Conservation (phyloP, 2,329 filamentous ascomycete genomes). For the Venturia asperata region DNA sequence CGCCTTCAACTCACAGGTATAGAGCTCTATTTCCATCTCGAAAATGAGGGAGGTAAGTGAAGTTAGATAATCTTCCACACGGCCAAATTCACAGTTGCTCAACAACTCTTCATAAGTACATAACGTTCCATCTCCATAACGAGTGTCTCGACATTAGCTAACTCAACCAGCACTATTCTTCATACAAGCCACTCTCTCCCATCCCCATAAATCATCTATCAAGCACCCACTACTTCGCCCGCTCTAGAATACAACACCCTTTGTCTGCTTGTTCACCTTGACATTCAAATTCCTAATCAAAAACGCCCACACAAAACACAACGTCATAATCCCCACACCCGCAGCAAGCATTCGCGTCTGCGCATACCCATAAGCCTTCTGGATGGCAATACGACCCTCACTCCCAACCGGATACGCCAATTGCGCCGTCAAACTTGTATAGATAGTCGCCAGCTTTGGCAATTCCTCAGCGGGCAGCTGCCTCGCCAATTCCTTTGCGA, state of each 20-base stretch:
- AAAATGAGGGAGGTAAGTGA: too few species aligned
- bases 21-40: too few species aligned
- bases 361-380: slow-evolving; percentile 20
- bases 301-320: slow-evolving; percentile 16
- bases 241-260: slow-evolving; percentile 22
- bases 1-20: too few species aligned
- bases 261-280: slow-evolving; percentile 20
- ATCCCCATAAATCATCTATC: background rate
- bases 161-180: too few species aligned
- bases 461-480: background rate
- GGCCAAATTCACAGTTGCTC: too few species aligned
- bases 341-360: slow-evolving; percentile 18
- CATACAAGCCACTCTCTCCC: too few species aligned
- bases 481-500: slow-evolving; percentile 18
- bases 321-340: slow-evolving; percentile 8
- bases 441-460: slow-evolving; percentile 14
- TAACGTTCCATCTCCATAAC: too few species aligned
- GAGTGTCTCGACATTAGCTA: too few species aligned
- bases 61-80: too few species aligned
- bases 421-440: slow-evolving; percentile 17
- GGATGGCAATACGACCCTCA: slow-evolving; percentile 17
- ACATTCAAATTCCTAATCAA: slow-evolving; percentile 19
- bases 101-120: too few species aligned
- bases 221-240: background rate
- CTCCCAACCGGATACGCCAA: slow-evolving; percentile 18